A percentile compares a stretch with the other conserved stretches of the same genome.
Conservation (phyloP, 192 early-diverging fungal species). For the Allomyces macrogynus region DNA sequence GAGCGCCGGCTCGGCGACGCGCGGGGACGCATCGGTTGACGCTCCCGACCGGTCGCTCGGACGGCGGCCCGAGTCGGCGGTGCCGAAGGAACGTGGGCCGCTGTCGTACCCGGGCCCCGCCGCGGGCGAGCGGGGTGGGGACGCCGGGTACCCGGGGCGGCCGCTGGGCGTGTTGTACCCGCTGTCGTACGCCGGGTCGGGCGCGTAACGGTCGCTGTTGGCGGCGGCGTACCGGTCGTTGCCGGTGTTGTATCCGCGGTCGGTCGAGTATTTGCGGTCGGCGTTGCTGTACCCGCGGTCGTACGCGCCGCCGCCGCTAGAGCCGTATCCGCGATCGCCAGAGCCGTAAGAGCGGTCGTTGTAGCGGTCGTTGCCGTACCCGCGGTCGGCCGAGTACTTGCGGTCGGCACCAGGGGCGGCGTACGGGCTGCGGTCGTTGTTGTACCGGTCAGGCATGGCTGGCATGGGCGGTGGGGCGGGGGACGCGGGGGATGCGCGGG, state of each 20-base stretch:
- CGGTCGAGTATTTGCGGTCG: not conserved
- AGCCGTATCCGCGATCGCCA: not conserved
- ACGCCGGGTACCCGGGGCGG: too few species aligned
- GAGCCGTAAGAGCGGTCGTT: not conserved
- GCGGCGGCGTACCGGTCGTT: not conserved
- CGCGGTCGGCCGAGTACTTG: not conserved
- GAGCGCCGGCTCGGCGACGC: not conserved
- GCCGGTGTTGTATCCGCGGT: not conserved
- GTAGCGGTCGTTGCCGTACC: not conserved
- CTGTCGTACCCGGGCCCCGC: too few species aligned
- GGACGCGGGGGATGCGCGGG: too few species aligned
- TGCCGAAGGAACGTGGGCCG: too few species aligned
- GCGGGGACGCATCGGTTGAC: not conserved
- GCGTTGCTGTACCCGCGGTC: not conserved
- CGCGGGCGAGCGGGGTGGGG: too few species aligned
- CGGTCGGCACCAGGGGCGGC: not conserved
- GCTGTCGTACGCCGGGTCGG: too few species aligned
- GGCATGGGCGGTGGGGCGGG: too few species aligned
- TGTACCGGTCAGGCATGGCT: too few species aligned
- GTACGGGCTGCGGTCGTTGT: not conserved
- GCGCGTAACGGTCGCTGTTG: not conserved
- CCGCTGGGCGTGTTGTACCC: too few species aligned
- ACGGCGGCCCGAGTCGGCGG: not conserved
- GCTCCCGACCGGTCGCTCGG: not conserved
- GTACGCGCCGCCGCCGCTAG: not conserved